phyloP scores from a whole-genome alignment of 2,329 filamentous ascomycete species.

The Cercospora sesami region DNA sequence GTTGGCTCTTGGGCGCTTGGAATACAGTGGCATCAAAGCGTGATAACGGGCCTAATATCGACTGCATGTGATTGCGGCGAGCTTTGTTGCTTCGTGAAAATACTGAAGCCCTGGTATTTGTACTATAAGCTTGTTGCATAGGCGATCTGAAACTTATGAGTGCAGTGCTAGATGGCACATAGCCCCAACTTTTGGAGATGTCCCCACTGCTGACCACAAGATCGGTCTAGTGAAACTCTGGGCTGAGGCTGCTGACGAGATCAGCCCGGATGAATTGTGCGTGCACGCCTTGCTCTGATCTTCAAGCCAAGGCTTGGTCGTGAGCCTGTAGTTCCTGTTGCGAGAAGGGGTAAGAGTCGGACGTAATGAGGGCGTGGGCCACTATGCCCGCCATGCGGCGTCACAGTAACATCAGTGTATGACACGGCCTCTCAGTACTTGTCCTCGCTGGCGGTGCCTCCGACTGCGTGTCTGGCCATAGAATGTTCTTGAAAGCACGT shows the following conservation, averaged over 20 bases:
- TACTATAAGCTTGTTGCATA: too few relatives aligned
- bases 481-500: not conserved
- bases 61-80: too few relatives aligned
- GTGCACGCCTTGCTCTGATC: not conserved
- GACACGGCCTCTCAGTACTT: not conserved
- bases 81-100: too few relatives aligned
- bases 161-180: not conserved
- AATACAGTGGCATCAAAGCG: not conserved
- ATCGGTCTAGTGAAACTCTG: not conserved
- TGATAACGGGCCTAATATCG: not conserved
- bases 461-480: not conserved
- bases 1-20: not conserved
- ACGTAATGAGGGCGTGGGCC: not conserved
- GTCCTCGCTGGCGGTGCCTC: not conserved
- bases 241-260: not conserved
- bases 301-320: not conserved
- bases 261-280: not conserved
- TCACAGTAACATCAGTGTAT: not conserved
- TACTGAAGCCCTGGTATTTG: too few relatives aligned
- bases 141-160: not conserved
- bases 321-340: not conserved
- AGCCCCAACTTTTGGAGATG: not conserved
- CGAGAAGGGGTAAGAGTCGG: not conserved
- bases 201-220: not conserved
- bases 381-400: not conserved